Base-by-base conservation (phyloP, 1,284 basidiomycete species). In the Microbotryum lychnidis-dioicae region DNA sequence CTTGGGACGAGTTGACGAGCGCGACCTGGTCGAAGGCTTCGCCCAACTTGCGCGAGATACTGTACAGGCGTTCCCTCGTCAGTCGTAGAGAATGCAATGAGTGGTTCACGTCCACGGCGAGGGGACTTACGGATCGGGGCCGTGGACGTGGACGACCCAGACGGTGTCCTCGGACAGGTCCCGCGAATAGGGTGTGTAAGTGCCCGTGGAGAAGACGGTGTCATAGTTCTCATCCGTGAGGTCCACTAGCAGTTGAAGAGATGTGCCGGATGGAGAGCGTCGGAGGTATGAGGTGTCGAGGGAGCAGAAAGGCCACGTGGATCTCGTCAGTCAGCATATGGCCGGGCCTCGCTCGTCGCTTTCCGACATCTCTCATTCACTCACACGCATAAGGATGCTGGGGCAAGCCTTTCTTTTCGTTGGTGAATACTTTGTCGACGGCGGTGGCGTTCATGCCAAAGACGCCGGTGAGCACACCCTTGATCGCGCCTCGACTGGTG, bases 151-250 rank as follows among this genome's bases (percentile, higher is more conserved):
- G 45, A 69, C 45, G 42, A 65, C 59, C 68, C 68, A 69, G 42
- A 62, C 44, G 1, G 58, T 65, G 21, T 69, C 62, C 4, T 56
- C 31, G 6, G 25, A 20, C 7, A 69, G 31, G 4, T 59, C 37
- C 2, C 46, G 6, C 12, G 63, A 61, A 18, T 59, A 62, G 2
- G 65, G 61, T 42, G 65, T 64, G 37, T 62, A 49, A 1, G 61
- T 58, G 4, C 61, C 68, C 0, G 68, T 65, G 1, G 55, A 50
- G 6, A 69, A 54, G 0, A 67, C 50, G 2, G 59, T 62, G 31
- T 58, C 47, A 50, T 50, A 69, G 51, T 69, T 67, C 6, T 58
- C 59, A 54, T 69, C 68, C 8, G 60, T 67, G 6, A 69, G n/a
- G 44, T 69, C 67, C 52, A 61, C 67, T 69, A 49, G 5, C 18